Base-by-base conservation (phyloP, 257 asterid species). In the Asclepias syriaca region DNA sequence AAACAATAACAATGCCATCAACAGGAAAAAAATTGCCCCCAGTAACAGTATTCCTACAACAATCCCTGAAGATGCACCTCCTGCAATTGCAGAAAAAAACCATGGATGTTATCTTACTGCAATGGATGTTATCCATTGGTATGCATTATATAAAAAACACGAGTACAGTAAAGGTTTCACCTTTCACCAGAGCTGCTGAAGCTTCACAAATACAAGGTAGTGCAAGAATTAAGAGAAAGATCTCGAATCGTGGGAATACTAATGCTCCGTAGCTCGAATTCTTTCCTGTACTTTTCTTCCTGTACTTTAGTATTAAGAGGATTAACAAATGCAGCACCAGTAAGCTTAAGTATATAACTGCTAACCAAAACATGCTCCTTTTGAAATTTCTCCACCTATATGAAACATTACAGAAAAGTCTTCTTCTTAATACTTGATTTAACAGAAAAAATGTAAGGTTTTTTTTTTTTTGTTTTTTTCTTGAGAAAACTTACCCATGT, bases 281-380 rank as follows among this genome's bases (percentile, higher is more conserved):
- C 72, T 79, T 86, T 46, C 70, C 89, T 66, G 77, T 75, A 74
- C 83, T 81, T 61, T 72, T 80, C 82, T 76, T 88, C 66, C 78
- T 78, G 60, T 82, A 67, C 75, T 76, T 82, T 51, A 90, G 79
- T 75, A 93, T 81, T 71, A 78, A 40, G 57, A 90, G 77, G 12
- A 88, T 68, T 63, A 87, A 71, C 53, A 77, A 82, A 73, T 93
- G 97, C 72, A 89, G 63, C 66, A 87, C 27, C 49, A 86, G 51
- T 83, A 90, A 80, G 81, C 91, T 53, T 78, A 88, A 87, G 3
- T 85, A 81, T 22, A 90, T 87, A 32, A 86, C 81, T 1, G 90
- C 96, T 76, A 90, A 71, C 98, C 98, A 88, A 76, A 93, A 90
- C 93, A 93, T 86, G 85, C 92, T 87, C 83, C 97, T 74, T 54